Evolutionary conservation across 2,329 filamentous ascomycete genomes (phyloP).

Genomic region (Microsporum ferrugineum): DNA sequence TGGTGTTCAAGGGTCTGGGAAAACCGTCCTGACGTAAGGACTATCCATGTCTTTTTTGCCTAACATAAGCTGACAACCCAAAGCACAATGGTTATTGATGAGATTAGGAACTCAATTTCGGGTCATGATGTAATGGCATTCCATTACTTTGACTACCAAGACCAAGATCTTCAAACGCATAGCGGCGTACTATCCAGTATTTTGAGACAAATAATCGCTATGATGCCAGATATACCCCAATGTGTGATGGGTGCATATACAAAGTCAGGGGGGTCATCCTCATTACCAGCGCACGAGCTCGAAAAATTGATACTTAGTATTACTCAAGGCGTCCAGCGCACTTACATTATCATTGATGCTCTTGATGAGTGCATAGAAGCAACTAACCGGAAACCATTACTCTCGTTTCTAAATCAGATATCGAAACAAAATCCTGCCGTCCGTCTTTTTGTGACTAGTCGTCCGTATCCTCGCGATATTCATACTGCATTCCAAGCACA

Average conservation of each 20-base stretch:
- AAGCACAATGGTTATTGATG: not conserved
- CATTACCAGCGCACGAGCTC: not conserved
- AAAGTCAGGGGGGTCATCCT: not conserved
- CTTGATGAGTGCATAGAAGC: not conserved
- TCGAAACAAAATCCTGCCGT: not conserved
- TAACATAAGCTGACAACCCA: not conserved
- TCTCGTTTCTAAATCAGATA: slow-evolving; percentile 1
- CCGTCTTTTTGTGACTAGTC: slow-evolving; percentile 2
- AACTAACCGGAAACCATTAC: not conserved
- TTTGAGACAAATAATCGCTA: not conserved
- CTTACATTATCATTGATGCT: not conserved
- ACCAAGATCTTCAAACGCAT: not conserved
- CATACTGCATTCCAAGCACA: not conserved
- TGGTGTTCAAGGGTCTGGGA: slow-evolving; percentile 1
- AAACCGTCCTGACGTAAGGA: not conserved
- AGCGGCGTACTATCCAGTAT: not conserved
- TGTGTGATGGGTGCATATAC: not conserved
- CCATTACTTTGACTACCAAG: slow-evolving; percentile 4
- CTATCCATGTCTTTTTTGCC: not conserved
- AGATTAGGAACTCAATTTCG: not conserved
- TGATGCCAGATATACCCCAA: not conserved
- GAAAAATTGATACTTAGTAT: not conserved
- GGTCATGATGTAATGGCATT: not conserved
- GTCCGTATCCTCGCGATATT: not conserved
- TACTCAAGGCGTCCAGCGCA: not conserved